phyloP scores from a whole-genome alignment of 1,284 basidiomycete genomes.

The Prillingera fragicola region DNA sequence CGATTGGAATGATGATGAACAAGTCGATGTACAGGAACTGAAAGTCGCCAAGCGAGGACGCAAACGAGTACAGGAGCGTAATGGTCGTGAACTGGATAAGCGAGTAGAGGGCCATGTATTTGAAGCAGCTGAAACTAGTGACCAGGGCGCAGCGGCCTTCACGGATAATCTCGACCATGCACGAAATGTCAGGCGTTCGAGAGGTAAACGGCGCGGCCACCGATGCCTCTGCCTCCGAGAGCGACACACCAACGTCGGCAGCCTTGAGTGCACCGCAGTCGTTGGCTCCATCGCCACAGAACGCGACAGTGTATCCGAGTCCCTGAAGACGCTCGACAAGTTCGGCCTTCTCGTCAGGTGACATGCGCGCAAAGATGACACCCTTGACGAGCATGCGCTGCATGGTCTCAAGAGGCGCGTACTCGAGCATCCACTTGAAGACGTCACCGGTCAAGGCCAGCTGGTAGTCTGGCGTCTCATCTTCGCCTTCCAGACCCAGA shows the following conservation, averaged over 20 bases:
- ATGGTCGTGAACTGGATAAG: slow-evolving; percentile 60
- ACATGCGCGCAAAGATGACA: slow-evolving; percentile 97
- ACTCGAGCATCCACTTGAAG: slow-evolving; percentile 97
- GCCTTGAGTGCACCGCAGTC: slow-evolving; percentile 98
- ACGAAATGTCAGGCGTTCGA: slow-evolving; percentile 87
- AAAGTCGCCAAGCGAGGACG: slow-evolving; percentile 92
- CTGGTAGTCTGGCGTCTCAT: slow-evolving; percentile 72
- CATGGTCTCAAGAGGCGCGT: slow-evolving; percentile 86
- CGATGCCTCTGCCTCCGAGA: slow-evolving; percentile 96
- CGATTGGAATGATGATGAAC: slow-evolving; percentile 94
- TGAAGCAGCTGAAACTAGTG: slow-evolving; percentile 98
- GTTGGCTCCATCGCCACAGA: slow-evolving; percentile 99
- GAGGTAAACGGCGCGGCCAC: slow-evolving; percentile 99
- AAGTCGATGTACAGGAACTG: slow-evolving; percentile 96
- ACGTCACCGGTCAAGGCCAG: slow-evolving; percentile 94
- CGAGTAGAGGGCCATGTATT: slow-evolving; percentile 71
- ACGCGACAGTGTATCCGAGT: slow-evolving; percentile 91
- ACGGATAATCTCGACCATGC: slow-evolving; percentile 92
- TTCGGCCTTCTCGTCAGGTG: slow-evolving; percentile 99
- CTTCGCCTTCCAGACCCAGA: slow-evolving; percentile 56
- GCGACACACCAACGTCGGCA: slow-evolving; percentile 92
- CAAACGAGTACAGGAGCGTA: slow-evolving; percentile 90
- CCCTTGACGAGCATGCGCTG: slow-evolving; percentile 98
- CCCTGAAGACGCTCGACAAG: slow-evolving; percentile 89
- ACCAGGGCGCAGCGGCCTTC: slow-evolving; percentile 93